Evolutionary conservation across 805 yeast genomes (phyloP).

Genomic region (Sungouiella thailandica): DNA sequence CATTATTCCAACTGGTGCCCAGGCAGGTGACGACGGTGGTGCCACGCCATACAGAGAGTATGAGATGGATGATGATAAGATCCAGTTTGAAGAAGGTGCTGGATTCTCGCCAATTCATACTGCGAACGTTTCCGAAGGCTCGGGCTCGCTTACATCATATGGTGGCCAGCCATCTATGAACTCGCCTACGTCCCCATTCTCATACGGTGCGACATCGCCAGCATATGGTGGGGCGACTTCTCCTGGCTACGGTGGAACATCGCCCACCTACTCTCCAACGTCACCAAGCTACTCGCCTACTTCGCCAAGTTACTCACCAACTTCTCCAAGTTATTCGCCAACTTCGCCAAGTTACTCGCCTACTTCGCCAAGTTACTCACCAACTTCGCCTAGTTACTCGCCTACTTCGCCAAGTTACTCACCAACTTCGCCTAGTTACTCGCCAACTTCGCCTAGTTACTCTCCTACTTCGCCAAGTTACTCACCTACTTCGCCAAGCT

Average conservation of each 20-base stretch:
- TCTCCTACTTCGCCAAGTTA: conserved; percentile 75
- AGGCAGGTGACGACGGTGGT: conserved; percentile 52
- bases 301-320: conserved; percentile 71
- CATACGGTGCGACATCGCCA: conserved; percentile 43
- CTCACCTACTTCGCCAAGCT: conserved; percentile 59
- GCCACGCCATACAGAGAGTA: conserved; percentile 86
- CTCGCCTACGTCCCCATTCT: conserved; percentile 54
- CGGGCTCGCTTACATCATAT: conserved; percentile 85
- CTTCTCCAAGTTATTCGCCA: conserved; percentile 74
- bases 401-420: conserved; percentile 81
- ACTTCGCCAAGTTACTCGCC: conserved; percentile 64
- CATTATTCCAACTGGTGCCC: conserved; percentile 32
- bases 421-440: conserved; percentile 70
- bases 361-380: conserved; percentile 55
- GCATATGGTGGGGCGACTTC: conserved; percentile 47
- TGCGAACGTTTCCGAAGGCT: conserved; percentile 67
- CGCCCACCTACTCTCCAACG: conserved; percentile 18
- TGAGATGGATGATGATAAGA: conserved; percentile 56
- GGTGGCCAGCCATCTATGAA: conserved; percentile 60
- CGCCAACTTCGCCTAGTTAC: conserved; percentile 78
- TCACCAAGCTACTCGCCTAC: conserved; percentile 52
- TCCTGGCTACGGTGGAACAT: conserved; percentile 41
- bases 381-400: conserved; percentile 64
- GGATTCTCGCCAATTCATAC: conserved; percentile 94
- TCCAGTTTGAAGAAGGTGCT: conserved; percentile 62